These are phyloP conservation scores for Roridomyces roridus DNA, from an alignment of 768 basidiomycete genomes.

Conservation along the genomic window DNA sequence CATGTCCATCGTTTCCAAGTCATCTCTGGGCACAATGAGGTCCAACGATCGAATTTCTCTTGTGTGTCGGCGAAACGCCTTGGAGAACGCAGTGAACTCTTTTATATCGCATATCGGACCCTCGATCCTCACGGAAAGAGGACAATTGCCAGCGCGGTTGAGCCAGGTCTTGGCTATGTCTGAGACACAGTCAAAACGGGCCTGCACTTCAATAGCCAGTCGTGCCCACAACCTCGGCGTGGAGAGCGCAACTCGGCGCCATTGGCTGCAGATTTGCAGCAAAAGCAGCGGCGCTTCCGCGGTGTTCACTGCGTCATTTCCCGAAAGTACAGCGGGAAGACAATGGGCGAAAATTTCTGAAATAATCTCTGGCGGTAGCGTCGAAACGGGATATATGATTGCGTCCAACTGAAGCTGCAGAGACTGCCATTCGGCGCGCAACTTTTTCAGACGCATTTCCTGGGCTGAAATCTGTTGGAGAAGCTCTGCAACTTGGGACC, in stretches of 20 bases:
- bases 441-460: too few species aligned
- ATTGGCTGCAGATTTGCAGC: not conserved
- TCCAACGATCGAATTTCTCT: not conserved
- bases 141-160: not conserved
- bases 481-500: too few species aligned
- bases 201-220: not conserved
- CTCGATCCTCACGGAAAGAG: not conserved
- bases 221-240: conserved; percentile 8
- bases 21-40: not conserved
- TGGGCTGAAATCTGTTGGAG: too few species aligned
- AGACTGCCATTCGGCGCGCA: too few species aligned
- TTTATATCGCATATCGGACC: not conserved
- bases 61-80: not conserved
- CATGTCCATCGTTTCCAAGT: not conserved
- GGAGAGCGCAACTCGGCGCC: conserved; percentile 11
- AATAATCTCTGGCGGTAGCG: conserved; percentile 11
- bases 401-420: conserved; percentile 6
- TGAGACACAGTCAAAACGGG: too few species aligned
- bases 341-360: conserved; percentile 14
- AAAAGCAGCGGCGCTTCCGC: not conserved
- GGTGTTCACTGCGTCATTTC: not conserved
- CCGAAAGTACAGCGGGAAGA: not conserved
- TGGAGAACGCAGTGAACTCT: not conserved
- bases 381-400: conserved; percentile 6
- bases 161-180: not conserved